Conservation (phyloP, 345 rosid genomes). For the Eucalyptus marginata region DNA sequence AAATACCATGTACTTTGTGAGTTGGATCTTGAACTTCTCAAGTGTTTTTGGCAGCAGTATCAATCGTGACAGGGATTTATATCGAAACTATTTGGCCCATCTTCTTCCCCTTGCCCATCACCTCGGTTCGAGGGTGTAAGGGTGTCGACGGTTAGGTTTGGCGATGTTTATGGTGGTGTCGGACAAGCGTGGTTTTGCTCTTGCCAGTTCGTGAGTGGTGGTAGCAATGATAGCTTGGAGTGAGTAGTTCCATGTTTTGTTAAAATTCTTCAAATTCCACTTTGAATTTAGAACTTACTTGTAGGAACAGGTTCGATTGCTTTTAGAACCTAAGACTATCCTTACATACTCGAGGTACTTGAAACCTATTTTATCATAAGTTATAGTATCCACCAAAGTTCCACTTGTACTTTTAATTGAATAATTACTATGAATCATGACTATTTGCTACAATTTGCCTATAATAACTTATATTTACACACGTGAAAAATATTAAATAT, state of each 20-base stretch:
- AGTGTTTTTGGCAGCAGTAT: accelerated
- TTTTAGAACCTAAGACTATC: no score
- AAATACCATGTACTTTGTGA: neutral
- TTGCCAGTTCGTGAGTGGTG: no score
- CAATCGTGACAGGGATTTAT: no score
- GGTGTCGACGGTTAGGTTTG: accelerated
- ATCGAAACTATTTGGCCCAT: no score
- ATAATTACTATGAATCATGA: accelerated
- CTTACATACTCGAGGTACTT: accelerated
- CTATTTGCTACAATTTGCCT: accelerated
- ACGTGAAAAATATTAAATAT: no score
- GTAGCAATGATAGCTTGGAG: accelerated
- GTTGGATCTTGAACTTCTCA: neutral
- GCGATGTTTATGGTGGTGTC: accelerated
- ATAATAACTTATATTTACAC: no score
- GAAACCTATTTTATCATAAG: accelerated
- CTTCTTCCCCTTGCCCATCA: neutral
- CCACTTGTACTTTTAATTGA: no score
- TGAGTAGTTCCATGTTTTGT: accelerated
- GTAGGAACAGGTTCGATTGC: accelerated
- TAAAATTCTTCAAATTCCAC: no score
- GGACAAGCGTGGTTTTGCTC: accelerated
- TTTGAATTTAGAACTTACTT: no score
- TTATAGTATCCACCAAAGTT: accelerated
- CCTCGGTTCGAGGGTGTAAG: accelerated